Evolutionary conservation across 768 basidiomycete species (phyloP).

Genomic region (Tricholoma flavovirens): DNA sequence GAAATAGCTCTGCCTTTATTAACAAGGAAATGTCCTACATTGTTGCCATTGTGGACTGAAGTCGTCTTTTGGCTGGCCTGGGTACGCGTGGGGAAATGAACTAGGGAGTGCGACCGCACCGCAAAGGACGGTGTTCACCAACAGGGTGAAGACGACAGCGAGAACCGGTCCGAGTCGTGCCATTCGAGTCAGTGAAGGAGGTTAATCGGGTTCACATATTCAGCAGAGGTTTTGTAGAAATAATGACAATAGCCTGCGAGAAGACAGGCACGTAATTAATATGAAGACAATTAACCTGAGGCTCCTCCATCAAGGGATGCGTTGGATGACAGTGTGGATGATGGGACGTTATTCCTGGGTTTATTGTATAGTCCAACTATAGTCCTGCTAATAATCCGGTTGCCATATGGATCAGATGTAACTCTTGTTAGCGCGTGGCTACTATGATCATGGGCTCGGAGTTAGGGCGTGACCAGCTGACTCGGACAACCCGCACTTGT

Average conservation of each 20-base stretch:
- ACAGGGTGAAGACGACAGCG: slow-evolving; percentile 17
- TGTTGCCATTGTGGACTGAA: slow-evolving; percentile 57
- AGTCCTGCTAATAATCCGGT: too few relatives aligned
- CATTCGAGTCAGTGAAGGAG: slow-evolving; percentile 11
- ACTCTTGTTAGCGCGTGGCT: too few relatives aligned
- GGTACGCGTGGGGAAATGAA: slow-evolving; percentile 43
- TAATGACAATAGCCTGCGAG: background rate
- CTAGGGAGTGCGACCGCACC: slow-evolving; percentile 30
- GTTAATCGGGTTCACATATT: background rate
- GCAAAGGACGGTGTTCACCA: slow-evolving; percentile 18
- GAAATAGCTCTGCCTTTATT: background rate
- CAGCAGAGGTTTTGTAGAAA: background rate
- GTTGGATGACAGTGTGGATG: too few relatives aligned
- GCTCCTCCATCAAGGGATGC: too few relatives aligned
- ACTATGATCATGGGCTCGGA: too few relatives aligned
- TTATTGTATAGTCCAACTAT: too few relatives aligned
- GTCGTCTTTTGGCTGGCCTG: slow-evolving; percentile 39
- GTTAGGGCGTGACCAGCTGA: too few relatives aligned
- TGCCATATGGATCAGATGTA: too few relatives aligned
- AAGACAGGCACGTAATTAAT: background rate
- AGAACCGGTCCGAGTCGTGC: slow-evolving; percentile 17
- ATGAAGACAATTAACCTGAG: slow-evolving; percentile 1
- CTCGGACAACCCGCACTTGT: too few relatives aligned
- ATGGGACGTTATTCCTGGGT: too few relatives aligned
- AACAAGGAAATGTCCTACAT: slow-evolving; percentile 35